A percentile compares a stretch with the other conserved stretches of the same genome.
These are phyloP conservation scores for Cryphonectria japonica DNA, from an alignment of 2,329 filamentous ascomycete species.

Conservation along the genomic window DNA sequence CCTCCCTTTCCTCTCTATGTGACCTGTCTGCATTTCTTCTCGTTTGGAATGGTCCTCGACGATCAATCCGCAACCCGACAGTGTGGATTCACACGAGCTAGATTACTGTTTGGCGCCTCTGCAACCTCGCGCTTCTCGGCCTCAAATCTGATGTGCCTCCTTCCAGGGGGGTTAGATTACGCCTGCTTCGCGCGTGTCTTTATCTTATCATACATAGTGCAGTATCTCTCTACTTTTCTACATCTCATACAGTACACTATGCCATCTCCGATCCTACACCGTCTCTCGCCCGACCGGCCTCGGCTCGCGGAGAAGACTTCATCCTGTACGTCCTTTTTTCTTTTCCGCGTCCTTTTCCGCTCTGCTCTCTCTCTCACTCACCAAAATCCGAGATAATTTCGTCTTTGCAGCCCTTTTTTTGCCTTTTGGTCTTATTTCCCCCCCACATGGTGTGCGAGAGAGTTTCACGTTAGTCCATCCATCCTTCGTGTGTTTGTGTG, in stretches of 20 bases:
- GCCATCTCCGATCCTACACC: not conserved
- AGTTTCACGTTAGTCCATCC: not conserved
- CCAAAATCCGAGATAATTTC: not conserved
- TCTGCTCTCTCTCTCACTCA: not conserved
- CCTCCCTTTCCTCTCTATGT: not conserved
- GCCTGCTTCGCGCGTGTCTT: not conserved
- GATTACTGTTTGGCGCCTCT: not conserved
- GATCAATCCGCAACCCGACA: not conserved
- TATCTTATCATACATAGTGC: not conserved
- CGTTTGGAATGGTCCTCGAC: not conserved
- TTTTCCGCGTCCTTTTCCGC: not conserved
- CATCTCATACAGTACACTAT: not conserved
- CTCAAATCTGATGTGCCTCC: not conserved
- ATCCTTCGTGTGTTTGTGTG: not conserved
- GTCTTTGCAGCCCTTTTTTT: not conserved
- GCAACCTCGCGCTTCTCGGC: slow-evolving; percentile 1
- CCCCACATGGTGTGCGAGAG: not conserved
- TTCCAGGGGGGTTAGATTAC: not conserved
- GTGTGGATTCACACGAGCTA: not conserved
- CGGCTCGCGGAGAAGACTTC: not conserved
- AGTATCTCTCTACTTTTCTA: not conserved
- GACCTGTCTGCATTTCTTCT: not conserved
- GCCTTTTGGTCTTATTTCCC: not conserved
- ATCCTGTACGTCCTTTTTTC: not conserved
- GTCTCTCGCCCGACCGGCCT: not conserved